Evolutionary conservation across 768 basidiomycete genomes (phyloP).

Genomic region (Lactarius sanguifluus): DNA sequence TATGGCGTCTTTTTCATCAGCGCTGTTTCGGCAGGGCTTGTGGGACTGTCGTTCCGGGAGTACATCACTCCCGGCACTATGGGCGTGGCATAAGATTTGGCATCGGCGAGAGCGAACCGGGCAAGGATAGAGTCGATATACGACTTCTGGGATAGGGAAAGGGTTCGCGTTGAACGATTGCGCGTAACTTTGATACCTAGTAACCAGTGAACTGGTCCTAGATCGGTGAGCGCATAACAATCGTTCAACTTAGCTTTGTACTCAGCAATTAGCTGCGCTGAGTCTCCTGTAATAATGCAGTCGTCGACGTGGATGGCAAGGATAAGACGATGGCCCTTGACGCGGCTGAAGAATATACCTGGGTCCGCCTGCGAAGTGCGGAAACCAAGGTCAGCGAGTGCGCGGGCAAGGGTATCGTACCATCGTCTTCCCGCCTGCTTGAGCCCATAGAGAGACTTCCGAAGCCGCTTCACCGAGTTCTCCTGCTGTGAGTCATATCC

Average conservation of each 20-base stretch:
- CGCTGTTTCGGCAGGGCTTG: too few species aligned
- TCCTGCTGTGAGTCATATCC: too few species aligned
- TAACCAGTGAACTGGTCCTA: constrained; percentile 23
- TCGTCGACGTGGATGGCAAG: constrained; percentile 32
- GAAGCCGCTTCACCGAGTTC: too few species aligned
- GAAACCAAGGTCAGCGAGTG: constrained; percentile 20
- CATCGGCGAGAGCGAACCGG: too few species aligned
- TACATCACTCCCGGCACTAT: too few species aligned
- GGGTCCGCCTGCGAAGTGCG: constrained; percentile 24
- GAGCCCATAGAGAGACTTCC: constrained; percentile 29
- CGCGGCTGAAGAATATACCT: constrained; percentile 21
- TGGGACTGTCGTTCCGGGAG: too few species aligned
- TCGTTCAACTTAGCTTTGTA: not conserved
- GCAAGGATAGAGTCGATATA: too few species aligned
- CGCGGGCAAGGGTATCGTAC: constrained; percentile 22
- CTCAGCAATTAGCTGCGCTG: not conserved
- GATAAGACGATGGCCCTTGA: constrained; percentile 16
- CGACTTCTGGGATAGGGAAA: too few species aligned
- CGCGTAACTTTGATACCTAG: too few species aligned
- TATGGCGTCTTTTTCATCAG: too few species aligned
- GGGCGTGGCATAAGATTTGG: too few species aligned
- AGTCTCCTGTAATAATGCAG: constrained; percentile 22
- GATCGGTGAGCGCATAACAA: constrained; percentile 28
- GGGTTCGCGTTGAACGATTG: too few species aligned
- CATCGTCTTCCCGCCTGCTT: constrained; percentile 30